Base-by-base conservation (phyloP, 495 filamentous ascomycete genomes). In the Aspergillus affinis region DNA sequence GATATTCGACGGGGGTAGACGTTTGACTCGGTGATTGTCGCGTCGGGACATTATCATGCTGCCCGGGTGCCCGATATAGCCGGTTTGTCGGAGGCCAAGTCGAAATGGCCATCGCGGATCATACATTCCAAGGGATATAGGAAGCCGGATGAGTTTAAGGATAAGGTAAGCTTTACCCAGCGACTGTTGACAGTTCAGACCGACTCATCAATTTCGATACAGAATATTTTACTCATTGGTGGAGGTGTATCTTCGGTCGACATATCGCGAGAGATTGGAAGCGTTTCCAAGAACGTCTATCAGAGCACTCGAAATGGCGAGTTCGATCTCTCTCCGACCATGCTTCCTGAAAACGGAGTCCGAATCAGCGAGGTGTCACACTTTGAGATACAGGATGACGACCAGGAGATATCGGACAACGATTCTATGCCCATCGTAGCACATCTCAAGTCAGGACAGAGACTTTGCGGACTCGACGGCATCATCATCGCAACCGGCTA, bases 401-500 rank as follows among this genome's bases (percentile, higher is more conserved):
- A 66, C 60, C 15, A 70, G 30, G 27, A 53, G 64, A 27, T 73
- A 1, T 58, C 80, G 8, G 68, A 68, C 32, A 72, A 78, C 36
- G 69, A 76, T 4, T 68, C 62, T 4, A 61, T 81, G 5, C 66
- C 76, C 0, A 27, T 77, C 2, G 74, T 57, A 7, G 61, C 74
- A 2, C 72, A 67, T 18, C 63, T 81, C 19, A 77, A 76, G 58
- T 73, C 77, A 1, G 78, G 76, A 6, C 59, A 72, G n/a, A 72
- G 49, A 15, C 61, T 88, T 6, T 64, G 75, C 18, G 72, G 74
- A 4, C 81, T 90, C 45, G 78, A 89, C 60, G 70, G 66, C 7
- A 70, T 89, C 9, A 65, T 89, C 0, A 57, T 88, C 9, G 85
- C 82, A n/a, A 90, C 86, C 0, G 87, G 87, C 5, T 90, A 89